These are phyloP conservation scores for Pueraria montana DNA, from an alignment of 306 rosid species.

Conservation along the genomic window DNA sequence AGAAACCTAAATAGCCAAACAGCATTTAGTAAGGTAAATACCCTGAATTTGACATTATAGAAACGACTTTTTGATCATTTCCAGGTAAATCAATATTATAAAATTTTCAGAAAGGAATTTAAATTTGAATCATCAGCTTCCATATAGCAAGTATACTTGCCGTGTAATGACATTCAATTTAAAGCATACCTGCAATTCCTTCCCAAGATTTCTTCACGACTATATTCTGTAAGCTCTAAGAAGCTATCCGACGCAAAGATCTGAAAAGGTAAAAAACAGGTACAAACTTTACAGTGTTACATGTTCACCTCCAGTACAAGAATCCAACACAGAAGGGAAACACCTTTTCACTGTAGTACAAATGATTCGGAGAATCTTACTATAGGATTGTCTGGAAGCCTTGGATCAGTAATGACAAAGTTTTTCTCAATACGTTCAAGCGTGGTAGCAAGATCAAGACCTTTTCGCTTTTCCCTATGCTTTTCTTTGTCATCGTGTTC, in stretches of 20 bases:
- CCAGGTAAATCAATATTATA: neutral
- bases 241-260: slow-evolving; percentile 99
- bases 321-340: slow-evolving; percentile 28
- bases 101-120: slow-evolving; percentile 13
- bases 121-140: slow-evolving; percentile 7
- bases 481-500: slow-evolving; percentile 72
- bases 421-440: slow-evolving; percentile 98
- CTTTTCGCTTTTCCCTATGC: slow-evolving; percentile 89
- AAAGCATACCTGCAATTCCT: slow-evolving; percentile 90
- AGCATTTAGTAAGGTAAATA: slow-evolving; percentile 35
- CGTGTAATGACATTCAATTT: slow-evolving; percentile 5
- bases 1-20: slow-evolving; percentile 71
- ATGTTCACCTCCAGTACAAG: slow-evolving; percentile 7
- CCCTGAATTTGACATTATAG: neutral
- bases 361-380: slow-evolving; percentile 60
- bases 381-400: slow-evolving; percentile 98
- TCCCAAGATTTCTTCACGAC: slow-evolving; percentile 98
- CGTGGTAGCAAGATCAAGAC: slow-evolving; percentile 97
- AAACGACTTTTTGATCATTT: neutral
- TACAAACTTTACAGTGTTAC: slow-evolving; percentile 33
- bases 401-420: slow-evolving; percentile 98
- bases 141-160: slow-evolving; percentile 21
- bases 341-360: neutral
- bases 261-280: slow-evolving; percentile 57
- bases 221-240: slow-evolving; percentile 94